These are phyloP conservation scores for Rhynchospora pubera DNA, from an alignment of 176 grass and related monocot genomes.

Conservation along the genomic window DNA sequence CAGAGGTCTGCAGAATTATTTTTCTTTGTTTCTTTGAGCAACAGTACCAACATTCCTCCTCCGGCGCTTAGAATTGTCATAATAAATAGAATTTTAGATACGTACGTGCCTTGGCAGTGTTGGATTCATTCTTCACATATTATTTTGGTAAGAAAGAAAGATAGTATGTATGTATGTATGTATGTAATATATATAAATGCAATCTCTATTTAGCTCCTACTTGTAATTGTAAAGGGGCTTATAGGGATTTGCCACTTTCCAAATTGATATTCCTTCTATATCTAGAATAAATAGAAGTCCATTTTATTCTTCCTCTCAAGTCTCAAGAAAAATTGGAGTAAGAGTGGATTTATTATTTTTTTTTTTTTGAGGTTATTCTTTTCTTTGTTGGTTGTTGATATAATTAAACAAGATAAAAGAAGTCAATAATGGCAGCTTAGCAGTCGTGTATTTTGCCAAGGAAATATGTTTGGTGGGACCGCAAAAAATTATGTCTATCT, in stretches of 20 bases:
- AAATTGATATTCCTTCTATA: neutral
- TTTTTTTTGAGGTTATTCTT: too few relatives aligned
- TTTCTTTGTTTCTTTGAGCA: neutral
- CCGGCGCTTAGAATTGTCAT: neutral
- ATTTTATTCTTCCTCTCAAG: neutral
- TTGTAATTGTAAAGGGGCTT: neutral
- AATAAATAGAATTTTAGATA: neutral
- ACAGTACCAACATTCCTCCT: neutral
- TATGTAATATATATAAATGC: neutral
- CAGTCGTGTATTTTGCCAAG: neutral
- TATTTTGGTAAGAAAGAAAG: slow-evolving; percentile 7
- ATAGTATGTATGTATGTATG: neutral
- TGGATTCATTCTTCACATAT: neutral
- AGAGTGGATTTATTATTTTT: neutral
- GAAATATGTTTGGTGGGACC: neutral
- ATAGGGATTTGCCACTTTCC: neutral
- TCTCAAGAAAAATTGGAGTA: neutral
- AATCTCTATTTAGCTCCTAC: neutral
- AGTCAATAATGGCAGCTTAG: slow-evolving; percentile 15
- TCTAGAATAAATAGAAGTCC: neutral
- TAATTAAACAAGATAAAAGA: neutral
- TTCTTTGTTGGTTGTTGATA: neutral
- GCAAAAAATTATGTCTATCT: neutral
- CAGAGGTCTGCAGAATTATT: neutral
- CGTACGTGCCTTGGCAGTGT: neutral